phyloP scores from a whole-genome alignment of 2,329 filamentous ascomycete genomes.

The Pseudogymnoascus sp. region DNA sequence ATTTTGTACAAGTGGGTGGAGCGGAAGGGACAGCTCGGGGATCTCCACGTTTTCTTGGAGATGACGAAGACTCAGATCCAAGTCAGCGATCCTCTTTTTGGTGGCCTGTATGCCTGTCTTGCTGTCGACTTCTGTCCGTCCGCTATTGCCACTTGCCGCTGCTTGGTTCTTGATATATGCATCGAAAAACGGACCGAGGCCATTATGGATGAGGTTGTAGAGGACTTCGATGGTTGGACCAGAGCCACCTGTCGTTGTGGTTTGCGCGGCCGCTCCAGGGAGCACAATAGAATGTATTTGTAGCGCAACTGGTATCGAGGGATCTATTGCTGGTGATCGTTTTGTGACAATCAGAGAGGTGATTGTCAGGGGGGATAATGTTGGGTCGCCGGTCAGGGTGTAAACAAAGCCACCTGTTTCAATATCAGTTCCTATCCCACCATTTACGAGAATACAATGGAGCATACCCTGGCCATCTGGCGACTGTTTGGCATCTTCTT shows the following conservation, averaged over 20 bases:
- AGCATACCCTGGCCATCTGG: conserved; percentile 32
- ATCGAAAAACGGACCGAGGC: conserved; percentile 92
- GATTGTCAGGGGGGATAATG: conserved; percentile 67
- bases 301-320: conserved; percentile 68
- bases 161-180: conserved; percentile 83
- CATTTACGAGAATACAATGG: neutral
- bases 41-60: conserved; percentile 98
- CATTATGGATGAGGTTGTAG: conserved; percentile 84
- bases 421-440: conserved; percentile 21
- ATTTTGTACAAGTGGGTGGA: conserved; percentile 80
- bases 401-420: conserved; percentile 43
- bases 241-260: conserved; percentile 58
- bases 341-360: conserved; percentile 87
- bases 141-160: conserved; percentile 53
- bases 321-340: conserved; percentile 78
- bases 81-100: conserved; percentile 91
- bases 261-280: conserved; percentile 67
- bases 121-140: conserved; percentile 74
- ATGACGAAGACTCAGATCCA: conserved; percentile 83
- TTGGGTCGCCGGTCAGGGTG: conserved; percentile 72
- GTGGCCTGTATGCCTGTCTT: conserved; percentile 95
- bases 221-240: conserved; percentile 70
- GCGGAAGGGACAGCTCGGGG: conserved; percentile 76
- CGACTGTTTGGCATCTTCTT: conserved; percentile 23
- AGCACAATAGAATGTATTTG: conserved; percentile 93